Conservation (phyloP, 1,284 basidiomycete species). For the Golubevia sp. region DNA sequence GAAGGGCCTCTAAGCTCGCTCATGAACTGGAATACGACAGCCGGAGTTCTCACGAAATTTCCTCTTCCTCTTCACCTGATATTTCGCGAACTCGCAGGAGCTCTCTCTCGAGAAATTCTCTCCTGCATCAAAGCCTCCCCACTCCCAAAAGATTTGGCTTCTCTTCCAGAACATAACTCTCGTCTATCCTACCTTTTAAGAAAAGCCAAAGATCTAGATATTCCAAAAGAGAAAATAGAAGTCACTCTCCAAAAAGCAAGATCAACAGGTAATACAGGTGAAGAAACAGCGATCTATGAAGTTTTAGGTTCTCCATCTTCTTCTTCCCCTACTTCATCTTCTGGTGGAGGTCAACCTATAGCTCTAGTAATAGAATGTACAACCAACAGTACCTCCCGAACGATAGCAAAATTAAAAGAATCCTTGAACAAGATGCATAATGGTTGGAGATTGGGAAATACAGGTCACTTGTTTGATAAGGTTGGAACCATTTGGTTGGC, state of each 20-base stretch:
- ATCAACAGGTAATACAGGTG: neutral
- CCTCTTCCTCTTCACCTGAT: no score
- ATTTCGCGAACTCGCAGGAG: no score
- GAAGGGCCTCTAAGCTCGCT: no score
- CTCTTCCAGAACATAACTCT: constrained; percentile 10
- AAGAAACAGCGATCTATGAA: constrained; percentile 15
- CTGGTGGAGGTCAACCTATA: constrained; percentile 2
- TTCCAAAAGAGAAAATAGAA: constrained; percentile 19
- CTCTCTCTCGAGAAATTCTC: constrained; percentile 16
- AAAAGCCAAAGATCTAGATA: constrained; percentile 15
- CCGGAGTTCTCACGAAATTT: no score
- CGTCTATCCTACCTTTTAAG: constrained; percentile 7
- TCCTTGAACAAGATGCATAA: constrained; percentile 13
- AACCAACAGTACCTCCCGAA: constrained; percentile 13
- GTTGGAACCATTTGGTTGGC: constrained; percentile 9
- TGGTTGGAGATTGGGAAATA: constrained; percentile 10
- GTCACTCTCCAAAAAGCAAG: constrained; percentile 18
- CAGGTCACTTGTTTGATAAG: constrained; percentile 14
- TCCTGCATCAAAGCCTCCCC: constrained; percentile 1
- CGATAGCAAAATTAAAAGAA: constrained; percentile 16
- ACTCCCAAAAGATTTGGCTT: constrained; percentile 2
- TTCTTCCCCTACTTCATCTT: neutral
- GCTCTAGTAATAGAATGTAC: constrained; percentile 11
- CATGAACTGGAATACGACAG: no score
- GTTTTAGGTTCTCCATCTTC: constrained; percentile 6